Evolutionary conservation across 306 rosid species (phyloP).

Genomic region (Sechiopsis laciniata): DNA sequence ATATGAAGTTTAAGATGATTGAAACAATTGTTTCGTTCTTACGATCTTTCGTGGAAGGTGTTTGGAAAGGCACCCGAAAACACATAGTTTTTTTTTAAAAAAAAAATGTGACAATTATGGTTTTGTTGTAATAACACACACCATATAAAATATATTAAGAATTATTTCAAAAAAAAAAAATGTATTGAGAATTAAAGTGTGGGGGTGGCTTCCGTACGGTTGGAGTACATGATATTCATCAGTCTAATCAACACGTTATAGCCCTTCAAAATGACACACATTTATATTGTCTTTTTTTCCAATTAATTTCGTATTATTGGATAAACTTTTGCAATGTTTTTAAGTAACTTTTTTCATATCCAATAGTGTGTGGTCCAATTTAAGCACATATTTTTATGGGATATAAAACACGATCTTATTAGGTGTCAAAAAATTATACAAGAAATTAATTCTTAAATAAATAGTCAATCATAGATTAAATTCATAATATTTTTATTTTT

Average conservation of each 20-base stretch:
- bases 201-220: constrained; percentile 40
- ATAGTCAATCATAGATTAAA: no score
- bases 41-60: constrained; percentile 6
- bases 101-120: not conserved
- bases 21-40: not conserved
- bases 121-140: constrained; percentile 11
- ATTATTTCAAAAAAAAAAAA: no score
- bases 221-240: constrained; percentile 37
- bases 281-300: not conserved
- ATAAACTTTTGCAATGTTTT: not conserved
- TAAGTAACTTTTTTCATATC: not conserved
- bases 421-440: no score
- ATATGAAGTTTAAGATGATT: no score
- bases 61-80: not conserved
- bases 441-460: no score
- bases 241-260: constrained; percentile 42
- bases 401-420: no score
- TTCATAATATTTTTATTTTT: no score
- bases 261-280: constrained; percentile 23
- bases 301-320: not conserved
- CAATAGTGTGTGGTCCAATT: no score
- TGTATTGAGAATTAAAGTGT: not conserved
- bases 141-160: constrained; percentile 16
- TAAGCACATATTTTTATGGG: no score
- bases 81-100: no score